These are phyloP conservation scores for Lodderomyces orthopsilosis DNA, from an alignment of 1,139 yeast genomes.

Conservation along the genomic window DNA sequence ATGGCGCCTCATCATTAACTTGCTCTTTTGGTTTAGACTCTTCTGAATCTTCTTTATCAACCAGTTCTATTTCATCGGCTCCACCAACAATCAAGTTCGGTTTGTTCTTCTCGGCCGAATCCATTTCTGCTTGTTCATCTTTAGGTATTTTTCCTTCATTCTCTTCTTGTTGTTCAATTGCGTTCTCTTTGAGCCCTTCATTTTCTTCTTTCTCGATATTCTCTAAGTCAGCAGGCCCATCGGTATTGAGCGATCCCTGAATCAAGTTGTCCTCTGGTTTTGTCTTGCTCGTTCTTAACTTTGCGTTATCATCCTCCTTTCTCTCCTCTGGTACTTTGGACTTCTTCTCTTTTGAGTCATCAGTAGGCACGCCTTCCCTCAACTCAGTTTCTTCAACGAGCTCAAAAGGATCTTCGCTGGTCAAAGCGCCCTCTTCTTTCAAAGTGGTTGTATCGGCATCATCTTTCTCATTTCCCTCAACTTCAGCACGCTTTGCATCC, in stretches of 20 bases:
- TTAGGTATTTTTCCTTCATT: conserved; percentile 8
- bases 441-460: conserved; percentile 41
- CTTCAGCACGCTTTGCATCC: conserved; percentile 8
- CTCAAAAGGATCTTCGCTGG: conserved; percentile 47
- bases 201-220: conserved; percentile 6
- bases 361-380: conserved; percentile 9
- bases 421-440: conserved; percentile 43
- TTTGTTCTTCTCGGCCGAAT: conserved; percentile 8
- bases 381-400: conserved; percentile 15
- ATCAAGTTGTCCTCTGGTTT: background rate
- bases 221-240: conserved; percentile 7
- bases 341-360: conserved; percentile 4
- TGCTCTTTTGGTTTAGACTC: conserved; percentile 5
- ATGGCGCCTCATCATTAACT: conserved; percentile 3
- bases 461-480: conserved; percentile 32
- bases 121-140: conserved; percentile 12
- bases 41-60: conserved; percentile 10
- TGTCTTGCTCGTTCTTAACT: background rate
- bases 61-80: background rate
- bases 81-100: conserved; percentile 5
- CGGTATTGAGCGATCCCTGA: conserved; percentile 3
- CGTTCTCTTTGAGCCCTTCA: conserved; percentile 6
- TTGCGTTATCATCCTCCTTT: conserved; percentile 7
- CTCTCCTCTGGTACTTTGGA: conserved; percentile 6
- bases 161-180: conserved; percentile 7